phyloP scores from a whole-genome alignment of 768 basidiomycete genomes.

The Chalciporus pseudorubinellus region DNA sequence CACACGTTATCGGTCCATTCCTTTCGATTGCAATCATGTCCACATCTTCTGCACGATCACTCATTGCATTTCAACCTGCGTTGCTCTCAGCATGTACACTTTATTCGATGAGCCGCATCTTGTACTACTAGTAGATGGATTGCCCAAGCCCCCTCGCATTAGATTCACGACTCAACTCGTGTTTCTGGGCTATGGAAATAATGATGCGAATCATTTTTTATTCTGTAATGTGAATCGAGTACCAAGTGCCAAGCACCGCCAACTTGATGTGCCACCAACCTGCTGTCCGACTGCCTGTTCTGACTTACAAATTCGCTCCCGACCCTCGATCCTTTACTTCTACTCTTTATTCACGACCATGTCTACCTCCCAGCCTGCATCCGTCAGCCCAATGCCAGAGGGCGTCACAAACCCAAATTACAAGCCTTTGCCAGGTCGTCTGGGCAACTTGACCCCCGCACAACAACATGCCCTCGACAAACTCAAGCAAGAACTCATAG shows the following conservation, averaged over 20 bases:
- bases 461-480: conserved; percentile 69
- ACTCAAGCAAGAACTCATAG: conserved; percentile 62
- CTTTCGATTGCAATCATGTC: conserved; percentile 5
- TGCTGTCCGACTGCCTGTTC: conserved; percentile 8
- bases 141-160: conserved; percentile 32
- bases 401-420: conserved; percentile 65
- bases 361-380: conserved; percentile 38
- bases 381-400: conserved; percentile 53
- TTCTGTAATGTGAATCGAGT: neutral
- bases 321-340: neutral
- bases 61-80: conserved; percentile 37
- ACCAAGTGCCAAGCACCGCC: neutral
- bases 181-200: conserved; percentile 31
- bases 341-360: conserved; percentile 20
- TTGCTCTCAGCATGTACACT: conserved; percentile 18
- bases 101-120: conserved; percentile 22
- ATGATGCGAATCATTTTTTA: conserved; percentile 28
- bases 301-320: conserved; percentile 10
- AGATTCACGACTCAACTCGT: conserved; percentile 35
- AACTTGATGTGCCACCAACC: neutral
- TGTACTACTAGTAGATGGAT: conserved; percentile 29
- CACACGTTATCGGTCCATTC: conserved; percentile 1
- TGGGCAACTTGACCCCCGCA: conserved; percentile 69
- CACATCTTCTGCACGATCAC: conserved; percentile 1
- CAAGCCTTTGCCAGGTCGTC: conserved; percentile 64